These are phyloP conservation scores for Annulohypoxylon nitens DNA, from an alignment of 495 filamentous ascomycete genomes.

Conservation along the genomic window DNA sequence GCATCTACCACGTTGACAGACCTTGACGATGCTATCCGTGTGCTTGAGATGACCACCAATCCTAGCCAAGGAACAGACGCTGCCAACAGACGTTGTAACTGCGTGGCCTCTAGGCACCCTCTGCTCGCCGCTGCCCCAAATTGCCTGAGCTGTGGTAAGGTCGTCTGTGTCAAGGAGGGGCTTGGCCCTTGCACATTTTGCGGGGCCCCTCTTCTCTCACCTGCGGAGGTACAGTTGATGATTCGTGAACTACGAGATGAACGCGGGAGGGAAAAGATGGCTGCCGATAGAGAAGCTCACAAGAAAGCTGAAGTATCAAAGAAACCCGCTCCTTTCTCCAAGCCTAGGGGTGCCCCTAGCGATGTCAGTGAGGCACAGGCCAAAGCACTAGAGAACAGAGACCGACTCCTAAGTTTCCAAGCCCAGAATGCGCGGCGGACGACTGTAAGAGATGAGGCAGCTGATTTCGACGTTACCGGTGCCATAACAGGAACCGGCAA, in stretches of 20 bases:
- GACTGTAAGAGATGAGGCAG: conserved; percentile 90
- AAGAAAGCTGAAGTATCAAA: conserved; percentile 72
- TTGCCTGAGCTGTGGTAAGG: conserved; percentile 92
- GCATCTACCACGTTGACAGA: conserved; percentile 81
- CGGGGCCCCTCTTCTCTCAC: conserved; percentile 75
- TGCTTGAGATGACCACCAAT: conserved; percentile 90
- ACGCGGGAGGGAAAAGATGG: conserved; percentile 86
- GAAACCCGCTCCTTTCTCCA: conserved; percentile 62
- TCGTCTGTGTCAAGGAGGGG: conserved; percentile 96
- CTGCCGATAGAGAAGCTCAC: conserved; percentile 76
- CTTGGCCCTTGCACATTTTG: conserved; percentile 97
- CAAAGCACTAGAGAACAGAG: conserved; percentile 80
- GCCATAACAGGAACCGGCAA: conserved; percentile 59
- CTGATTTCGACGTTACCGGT: conserved; percentile 86
- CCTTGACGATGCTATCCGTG: conserved; percentile 90
- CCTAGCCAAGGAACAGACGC: conserved; percentile 69
- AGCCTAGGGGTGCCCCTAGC: conserved; percentile 57
- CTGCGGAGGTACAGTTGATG: conserved; percentile 82
- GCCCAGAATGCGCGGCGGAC: conserved; percentile 89
- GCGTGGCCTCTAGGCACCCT: conserved; percentile 86
- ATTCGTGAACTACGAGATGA: conserved; percentile 88
- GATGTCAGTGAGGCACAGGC: conserved; percentile 59
- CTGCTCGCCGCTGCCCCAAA: conserved; percentile 89
- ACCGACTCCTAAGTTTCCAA: conserved; percentile 86
- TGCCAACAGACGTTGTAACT: conserved; percentile 78